Conservation (phyloP, 2,329 filamentous ascomycete species). For the Parascedosporium putredinis region DNA sequence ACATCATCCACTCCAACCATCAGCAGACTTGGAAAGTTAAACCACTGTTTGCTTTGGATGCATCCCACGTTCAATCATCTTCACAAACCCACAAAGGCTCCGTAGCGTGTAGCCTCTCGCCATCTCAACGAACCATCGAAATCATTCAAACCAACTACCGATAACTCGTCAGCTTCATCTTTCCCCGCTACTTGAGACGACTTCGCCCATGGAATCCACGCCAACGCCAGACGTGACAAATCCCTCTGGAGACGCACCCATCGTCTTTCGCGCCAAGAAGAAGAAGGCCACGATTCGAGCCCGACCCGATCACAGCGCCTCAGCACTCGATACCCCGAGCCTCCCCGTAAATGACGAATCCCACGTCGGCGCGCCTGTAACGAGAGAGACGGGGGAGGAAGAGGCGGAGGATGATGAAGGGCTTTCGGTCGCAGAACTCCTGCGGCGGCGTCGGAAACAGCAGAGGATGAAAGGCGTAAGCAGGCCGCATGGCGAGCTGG, state of each 20-base stretch:
- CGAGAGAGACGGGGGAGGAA: constrained; percentile 14
- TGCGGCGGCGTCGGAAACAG: constrained; percentile 36
- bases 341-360: constrained; percentile 8
- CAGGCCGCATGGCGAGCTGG: constrained; percentile 14
- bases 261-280: constrained; percentile 46
- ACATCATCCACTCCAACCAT: not conserved
- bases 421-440: constrained; percentile 38
- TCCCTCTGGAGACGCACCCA: constrained; percentile 13
- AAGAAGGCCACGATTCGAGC: constrained; percentile 32
- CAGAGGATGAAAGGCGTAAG: constrained; percentile 41
- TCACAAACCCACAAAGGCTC: not conserved
- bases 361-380: constrained; percentile 11
- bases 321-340: constrained; percentile 33
- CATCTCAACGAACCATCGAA: too few relatives aligned
- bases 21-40: too few relatives aligned
- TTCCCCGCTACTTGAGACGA: too few relatives aligned
- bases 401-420: constrained; percentile 25
- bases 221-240: constrained; percentile 12
- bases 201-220: constrained; percentile 15
- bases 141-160: too few relatives aligned
- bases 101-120: too few relatives aligned
- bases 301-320: constrained; percentile 28
- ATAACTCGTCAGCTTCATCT: too few relatives aligned
- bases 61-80: too few relatives aligned
- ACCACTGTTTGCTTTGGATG: too few relatives aligned